Conservation (phyloP, 2,329 filamentous ascomycete species). For the Ophiocordyceps unilateralis region DNA sequence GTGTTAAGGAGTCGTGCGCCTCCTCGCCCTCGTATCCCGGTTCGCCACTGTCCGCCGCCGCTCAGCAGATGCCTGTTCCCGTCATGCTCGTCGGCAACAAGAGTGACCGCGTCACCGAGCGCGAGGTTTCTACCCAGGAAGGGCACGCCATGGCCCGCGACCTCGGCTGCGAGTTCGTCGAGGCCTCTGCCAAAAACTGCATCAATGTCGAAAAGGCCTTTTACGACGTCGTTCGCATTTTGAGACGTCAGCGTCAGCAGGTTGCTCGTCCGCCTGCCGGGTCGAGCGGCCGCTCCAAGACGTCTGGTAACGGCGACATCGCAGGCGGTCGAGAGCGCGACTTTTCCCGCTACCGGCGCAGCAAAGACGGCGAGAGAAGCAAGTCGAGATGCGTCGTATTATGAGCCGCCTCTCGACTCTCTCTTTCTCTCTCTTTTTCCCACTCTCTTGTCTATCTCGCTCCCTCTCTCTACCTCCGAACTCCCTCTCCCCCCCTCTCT, state of each 20-base stretch:
- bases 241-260: constrained; percentile 64
- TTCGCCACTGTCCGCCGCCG: constrained; percentile 46
- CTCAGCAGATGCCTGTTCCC: constrained; percentile 54
- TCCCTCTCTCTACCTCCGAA: background rate
- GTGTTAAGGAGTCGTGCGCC: constrained; percentile 82
- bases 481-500: background rate
- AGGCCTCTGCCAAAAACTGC: constrained; percentile 93
- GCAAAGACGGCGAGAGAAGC: constrained; percentile 18
- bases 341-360: constrained; percentile 13
- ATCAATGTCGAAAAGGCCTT: constrained; percentile 98
- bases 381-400: constrained; percentile 21
- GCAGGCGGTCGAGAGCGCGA: constrained; percentile 14
- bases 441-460: background rate
- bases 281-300: constrained; percentile 19
- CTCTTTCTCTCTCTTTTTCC: background rate
- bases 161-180: constrained; percentile 88
- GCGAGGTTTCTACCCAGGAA: constrained; percentile 93
- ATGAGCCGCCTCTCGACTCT: constrained; percentile 12
- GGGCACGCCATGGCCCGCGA: constrained; percentile 82
- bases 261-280: constrained; percentile 21
- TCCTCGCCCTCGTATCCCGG: constrained; percentile 63
- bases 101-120: constrained; percentile 87
- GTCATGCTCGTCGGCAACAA: constrained; percentile 99
- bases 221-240: constrained; percentile 86
- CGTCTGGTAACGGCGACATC: constrained; percentile 16